phyloP scores from a whole-genome alignment of 2,329 filamentous ascomycete species.

The Talaromyces sp. region DNA sequence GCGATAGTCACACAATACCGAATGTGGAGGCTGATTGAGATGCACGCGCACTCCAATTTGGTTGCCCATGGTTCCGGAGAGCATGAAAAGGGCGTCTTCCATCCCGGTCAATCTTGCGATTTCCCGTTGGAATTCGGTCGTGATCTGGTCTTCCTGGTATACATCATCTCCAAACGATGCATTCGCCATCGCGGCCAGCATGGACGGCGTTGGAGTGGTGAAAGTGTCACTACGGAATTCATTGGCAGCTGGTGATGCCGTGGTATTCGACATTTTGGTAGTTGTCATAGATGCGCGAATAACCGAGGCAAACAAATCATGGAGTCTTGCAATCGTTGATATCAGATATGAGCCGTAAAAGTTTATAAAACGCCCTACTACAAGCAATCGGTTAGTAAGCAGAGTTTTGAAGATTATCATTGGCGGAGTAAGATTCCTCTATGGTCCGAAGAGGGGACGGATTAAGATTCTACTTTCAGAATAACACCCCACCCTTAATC shows the following conservation, averaged over 20 bases:
- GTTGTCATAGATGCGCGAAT: background rate
- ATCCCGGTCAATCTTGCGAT: conserved; percentile 5
- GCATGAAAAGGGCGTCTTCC: conserved; percentile 5
- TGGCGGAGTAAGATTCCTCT: conserved; percentile 3
- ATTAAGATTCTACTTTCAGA: background rate
- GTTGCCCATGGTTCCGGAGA: conserved; percentile 8
- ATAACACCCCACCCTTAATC: background rate
- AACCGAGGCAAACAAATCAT: background rate
- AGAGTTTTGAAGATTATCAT: background rate
- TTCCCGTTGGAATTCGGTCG: conserved; percentile 6
- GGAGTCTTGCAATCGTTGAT: background rate
- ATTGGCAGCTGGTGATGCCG: conserved; percentile 3
- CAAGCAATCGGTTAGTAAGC: background rate
- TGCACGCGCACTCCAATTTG: conserved; percentile 5
- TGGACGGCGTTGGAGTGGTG: conserved; percentile 9
- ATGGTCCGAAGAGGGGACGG: background rate
- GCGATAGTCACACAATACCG: conserved; percentile 5
- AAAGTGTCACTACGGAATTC: conserved; percentile 10
- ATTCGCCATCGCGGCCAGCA: conserved; percentile 6
- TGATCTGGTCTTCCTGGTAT: conserved; percentile 7
- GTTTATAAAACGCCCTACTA: background rate
- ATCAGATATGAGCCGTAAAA: background rate
- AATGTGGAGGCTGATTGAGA: conserved; percentile 5
- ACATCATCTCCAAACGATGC: conserved; percentile 7
- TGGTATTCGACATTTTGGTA: background rate